Conservation (phyloP, 202 grass and related monocot genomes). For the Panicum virgatum region DNA sequence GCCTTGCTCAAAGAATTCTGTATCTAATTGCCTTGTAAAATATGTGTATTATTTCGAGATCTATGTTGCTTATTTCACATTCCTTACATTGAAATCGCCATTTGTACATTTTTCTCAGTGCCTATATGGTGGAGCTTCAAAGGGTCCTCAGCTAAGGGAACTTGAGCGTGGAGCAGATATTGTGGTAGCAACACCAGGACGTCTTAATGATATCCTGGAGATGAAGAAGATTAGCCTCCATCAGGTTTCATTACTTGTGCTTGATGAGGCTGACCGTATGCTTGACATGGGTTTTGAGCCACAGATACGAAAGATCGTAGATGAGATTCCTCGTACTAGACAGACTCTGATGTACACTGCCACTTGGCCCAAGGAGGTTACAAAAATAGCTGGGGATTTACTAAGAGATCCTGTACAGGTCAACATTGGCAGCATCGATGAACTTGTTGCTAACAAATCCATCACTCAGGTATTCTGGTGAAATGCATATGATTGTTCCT, state of each 20-base stretch:
- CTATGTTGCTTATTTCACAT: constrained; percentile 15
- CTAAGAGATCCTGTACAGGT: constrained; percentile 92
- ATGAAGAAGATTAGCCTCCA: constrained; percentile 89
- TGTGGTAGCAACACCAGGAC: constrained; percentile 95
- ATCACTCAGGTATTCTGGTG: constrained; percentile 77
- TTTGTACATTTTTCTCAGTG: constrained; percentile 49
- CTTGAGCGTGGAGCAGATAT: constrained; percentile 94
- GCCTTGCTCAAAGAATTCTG: not conserved
- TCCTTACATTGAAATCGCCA: constrained; percentile 21
- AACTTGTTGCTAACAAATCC: constrained; percentile 95
- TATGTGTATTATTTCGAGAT: constrained; percentile 4
- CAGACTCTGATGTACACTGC: constrained; percentile 99
- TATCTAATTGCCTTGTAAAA: constrained; percentile 21
- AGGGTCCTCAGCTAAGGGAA: constrained; percentile 89
- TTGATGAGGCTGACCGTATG: constrained; percentile 98
- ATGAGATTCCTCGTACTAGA: constrained; percentile 75
- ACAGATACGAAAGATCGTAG: constrained; percentile 92
- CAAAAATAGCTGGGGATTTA: constrained; percentile 95
- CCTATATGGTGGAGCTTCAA: constrained; percentile 93
- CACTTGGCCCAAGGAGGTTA: constrained; percentile 97
- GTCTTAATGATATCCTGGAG: constrained; percentile 94
- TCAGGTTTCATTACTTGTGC: constrained; percentile 90
- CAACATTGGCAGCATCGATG: constrained; percentile 89
- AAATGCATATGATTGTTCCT: constrained; percentile 13
- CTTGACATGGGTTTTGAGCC: constrained; percentile 99